These are phyloP conservation scores for Brettanomyces custersianus DNA, from an alignment of 805 yeast genomes.

Conservation along the genomic window DNA sequence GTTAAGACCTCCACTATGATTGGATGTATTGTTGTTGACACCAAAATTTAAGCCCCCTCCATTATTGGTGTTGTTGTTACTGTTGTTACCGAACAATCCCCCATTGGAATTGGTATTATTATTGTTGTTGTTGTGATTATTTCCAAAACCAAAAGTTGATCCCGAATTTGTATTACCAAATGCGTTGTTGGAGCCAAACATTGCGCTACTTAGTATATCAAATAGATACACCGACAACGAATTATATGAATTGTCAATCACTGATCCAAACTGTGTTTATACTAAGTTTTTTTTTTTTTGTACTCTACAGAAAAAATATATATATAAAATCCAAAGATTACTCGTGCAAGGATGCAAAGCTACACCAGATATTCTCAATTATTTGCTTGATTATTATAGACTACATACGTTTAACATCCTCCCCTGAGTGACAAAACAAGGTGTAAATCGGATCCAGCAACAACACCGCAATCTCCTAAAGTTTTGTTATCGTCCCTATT, in stretches of 20 bases:
- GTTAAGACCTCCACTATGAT: slow-evolving; percentile 10
- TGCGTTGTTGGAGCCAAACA: slow-evolving; percentile 1
- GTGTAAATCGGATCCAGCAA: slow-evolving; percentile 81
- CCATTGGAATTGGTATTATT: slow-evolving; percentile 1
- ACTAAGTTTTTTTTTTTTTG: too few species aligned
- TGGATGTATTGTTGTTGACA: slow-evolving; percentile 1
- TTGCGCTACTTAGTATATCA: too few species aligned
- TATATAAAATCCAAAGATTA: too few species aligned
- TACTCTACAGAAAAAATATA: too few species aligned
- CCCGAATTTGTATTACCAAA: not conserved
- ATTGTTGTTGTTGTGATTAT: not conserved
- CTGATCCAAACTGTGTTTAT: too few species aligned
- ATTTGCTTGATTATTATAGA: not conserved
- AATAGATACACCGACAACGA: too few species aligned
- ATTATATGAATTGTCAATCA: too few species aligned
- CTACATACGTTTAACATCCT: slow-evolving; percentile 41
- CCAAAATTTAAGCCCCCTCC: slow-evolving; percentile 5
- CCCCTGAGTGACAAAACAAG: slow-evolving; percentile 91
- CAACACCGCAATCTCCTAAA: slow-evolving; percentile 62
- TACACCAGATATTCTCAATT: too few species aligned
- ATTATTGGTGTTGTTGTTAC: slow-evolving; percentile 1
- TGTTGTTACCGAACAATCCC: slow-evolving; percentile 3
- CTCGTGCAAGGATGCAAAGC: too few species aligned
- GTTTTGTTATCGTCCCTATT: slow-evolving; percentile 65
- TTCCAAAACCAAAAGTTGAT: slow-evolving; percentile 1